Percentiles rank a stretch among this genome's conserved stretches.
phyloP scores from a whole-genome alignment of 805 yeast genomes.

The Metschnikowia gruessii region DNA sequence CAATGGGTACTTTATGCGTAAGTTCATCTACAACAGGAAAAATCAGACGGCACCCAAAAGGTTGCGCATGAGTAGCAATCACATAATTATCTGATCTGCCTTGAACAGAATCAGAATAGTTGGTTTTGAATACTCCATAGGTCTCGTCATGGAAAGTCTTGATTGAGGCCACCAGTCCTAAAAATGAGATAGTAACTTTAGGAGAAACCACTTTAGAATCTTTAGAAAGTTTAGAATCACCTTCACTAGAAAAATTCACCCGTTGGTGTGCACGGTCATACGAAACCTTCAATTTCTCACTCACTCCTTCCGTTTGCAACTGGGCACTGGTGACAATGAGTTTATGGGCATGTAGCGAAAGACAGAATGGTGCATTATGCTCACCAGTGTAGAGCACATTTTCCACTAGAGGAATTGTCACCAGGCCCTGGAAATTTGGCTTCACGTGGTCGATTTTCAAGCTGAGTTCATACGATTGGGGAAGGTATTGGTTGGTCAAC shows the following conservation, averaged over 20 bases:
- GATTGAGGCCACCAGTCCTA: constrained; percentile 51
- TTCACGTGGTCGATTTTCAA: constrained; percentile 42
- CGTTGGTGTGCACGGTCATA: constrained; percentile 42
- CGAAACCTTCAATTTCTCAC: constrained; percentile 25
- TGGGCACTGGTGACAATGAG: constrained; percentile 38
- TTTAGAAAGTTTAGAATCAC: too few relatives aligned
- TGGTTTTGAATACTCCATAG: constrained; percentile 65
- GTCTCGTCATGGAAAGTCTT: constrained; percentile 56
- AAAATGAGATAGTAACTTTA: constrained; percentile 34
- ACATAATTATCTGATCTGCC: constrained; percentile 51
- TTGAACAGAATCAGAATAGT: constrained; percentile 49
- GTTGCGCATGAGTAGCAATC: constrained; percentile 72
- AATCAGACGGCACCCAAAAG: constrained; percentile 57
- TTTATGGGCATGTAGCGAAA: constrained; percentile 42
- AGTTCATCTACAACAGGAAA: constrained; percentile 74
- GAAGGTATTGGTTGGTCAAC: constrained; percentile 35
- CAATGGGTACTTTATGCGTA: constrained; percentile 48
- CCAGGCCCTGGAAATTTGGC: constrained; percentile 46
- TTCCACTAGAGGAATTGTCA: constrained; percentile 29
- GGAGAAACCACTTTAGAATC: too few relatives aligned
- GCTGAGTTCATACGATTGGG: constrained; percentile 37
- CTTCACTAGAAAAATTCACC: constrained; percentile 28
- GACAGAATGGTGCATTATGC: constrained; percentile 9
- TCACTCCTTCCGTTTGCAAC: constrained; percentile 15
- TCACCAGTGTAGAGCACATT: constrained; percentile 22